Conservation (phyloP, 1,284 basidiomycete genomes). For the Ustanciosporium gigantosporum region DNA sequence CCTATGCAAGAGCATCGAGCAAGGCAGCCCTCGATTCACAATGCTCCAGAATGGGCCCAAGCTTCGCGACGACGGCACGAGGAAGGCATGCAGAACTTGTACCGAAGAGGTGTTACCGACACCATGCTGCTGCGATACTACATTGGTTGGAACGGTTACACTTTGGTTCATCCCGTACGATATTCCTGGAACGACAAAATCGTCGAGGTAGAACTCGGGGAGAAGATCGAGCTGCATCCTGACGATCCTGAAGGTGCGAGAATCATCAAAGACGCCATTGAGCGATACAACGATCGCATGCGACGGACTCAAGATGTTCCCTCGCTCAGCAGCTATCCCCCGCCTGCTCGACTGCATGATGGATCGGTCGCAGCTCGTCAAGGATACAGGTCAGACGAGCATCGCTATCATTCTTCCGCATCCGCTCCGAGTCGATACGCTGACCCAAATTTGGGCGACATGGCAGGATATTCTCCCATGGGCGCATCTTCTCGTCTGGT, state of each 20-base stretch:
- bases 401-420: too few species aligned
- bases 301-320: not conserved
- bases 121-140: conserved; percentile 55
- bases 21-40: not conserved
- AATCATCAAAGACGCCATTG: conserved; percentile 32
- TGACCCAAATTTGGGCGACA: too few species aligned
- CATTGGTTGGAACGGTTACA: conserved; percentile 57
- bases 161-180: conserved; percentile 48
- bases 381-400: too few species aligned
- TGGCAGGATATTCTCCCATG: not conserved
- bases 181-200: conserved; percentile 18
- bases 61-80: conserved; percentile 42
- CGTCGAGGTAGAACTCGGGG: conserved; percentile 42
- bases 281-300: conserved; percentile 7
- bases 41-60: conserved; percentile 11
- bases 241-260: conserved; percentile 52
- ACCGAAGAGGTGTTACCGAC: conserved; percentile 55
- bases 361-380: not conserved
- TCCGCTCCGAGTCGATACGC: too few species aligned
- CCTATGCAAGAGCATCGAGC: conserved; percentile 1
- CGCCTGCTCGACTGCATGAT: not conserved
- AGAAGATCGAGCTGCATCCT: conserved; percentile 32
- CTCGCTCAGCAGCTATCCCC: not conserved
- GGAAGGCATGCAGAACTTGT: conserved; percentile 53
- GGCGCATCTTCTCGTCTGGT: too few species aligned